Percentiles rank a stretch among this genome's conserved stretches.
Conservation (phyloP, 495 filamentous ascomycete species). For the Penicillium salamii region DNA sequence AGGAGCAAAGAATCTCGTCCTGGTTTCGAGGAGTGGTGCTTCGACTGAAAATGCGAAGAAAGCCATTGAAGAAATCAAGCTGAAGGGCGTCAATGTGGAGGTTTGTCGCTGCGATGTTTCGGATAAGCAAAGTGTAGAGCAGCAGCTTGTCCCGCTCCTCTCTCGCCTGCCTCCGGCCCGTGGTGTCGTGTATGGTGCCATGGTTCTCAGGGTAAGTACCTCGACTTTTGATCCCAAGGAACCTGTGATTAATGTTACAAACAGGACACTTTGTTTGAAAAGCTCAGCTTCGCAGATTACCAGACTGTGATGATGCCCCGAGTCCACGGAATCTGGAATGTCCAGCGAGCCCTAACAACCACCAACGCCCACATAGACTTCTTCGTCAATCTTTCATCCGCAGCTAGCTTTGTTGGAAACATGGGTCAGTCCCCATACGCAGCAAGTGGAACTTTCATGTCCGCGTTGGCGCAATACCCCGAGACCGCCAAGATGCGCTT, state of each 20-base stretch:
- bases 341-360: conserved; percentile 49
- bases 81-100: conserved; percentile 26
- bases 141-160: conserved; percentile 12
- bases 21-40: conserved; percentile 38
- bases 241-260: background rate
- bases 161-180: conserved; percentile 24
- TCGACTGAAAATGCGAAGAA: conserved; percentile 18
- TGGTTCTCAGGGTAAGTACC: conserved; percentile 35
- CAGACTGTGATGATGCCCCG: conserved; percentile 40
- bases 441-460: conserved; percentile 39
- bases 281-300: conserved; percentile 46
- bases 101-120: conserved; percentile 28
- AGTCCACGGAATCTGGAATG: conserved; percentile 50
- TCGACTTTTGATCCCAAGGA: background rate
- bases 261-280: conserved; percentile 42
- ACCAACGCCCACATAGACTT: conserved; percentile 41
- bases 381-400: conserved; percentile 48
- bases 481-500: conserved; percentile 28
- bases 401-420: conserved; percentile 41
- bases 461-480: conserved; percentile 36
- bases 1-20: conserved; percentile 56
- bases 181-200: conserved; percentile 40
- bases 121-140: conserved; percentile 15
- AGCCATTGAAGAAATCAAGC: conserved; percentile 37
- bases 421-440: conserved; percentile 45